A percentile compares a stretch with the other conserved stretches of the same genome.
Evolutionary conservation across 2,329 filamentous ascomycete species (phyloP).

Genomic region (Penicillium brevicompactum): DNA sequence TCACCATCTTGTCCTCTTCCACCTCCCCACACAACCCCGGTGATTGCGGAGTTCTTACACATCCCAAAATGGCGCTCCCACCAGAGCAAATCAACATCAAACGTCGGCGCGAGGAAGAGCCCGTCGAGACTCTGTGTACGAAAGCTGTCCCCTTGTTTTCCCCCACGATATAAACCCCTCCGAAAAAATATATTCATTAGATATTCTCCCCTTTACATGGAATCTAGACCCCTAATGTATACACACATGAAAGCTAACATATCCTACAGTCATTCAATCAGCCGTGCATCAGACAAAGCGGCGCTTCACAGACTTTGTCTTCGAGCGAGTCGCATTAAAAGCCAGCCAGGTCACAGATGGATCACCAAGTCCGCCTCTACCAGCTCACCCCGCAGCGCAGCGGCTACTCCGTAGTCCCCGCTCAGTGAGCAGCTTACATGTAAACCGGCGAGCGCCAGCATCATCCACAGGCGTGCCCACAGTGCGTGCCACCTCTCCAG

Average conservation of each 20-base stretch:
- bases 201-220: not conserved
- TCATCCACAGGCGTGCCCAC: constrained; percentile 35
- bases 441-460: constrained; percentile 18
- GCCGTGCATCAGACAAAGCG: constrained; percentile 48
- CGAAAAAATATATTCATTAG: constrained; percentile 10
- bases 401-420: constrained; percentile 34
- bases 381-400: constrained; percentile 24
- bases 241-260: not conserved
- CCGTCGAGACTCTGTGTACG: constrained; percentile 57
- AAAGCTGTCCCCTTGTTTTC: constrained; percentile 10
- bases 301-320: constrained; percentile 52
- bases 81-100: constrained; percentile 58
- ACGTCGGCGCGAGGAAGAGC: constrained; percentile 58
- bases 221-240: constrained; percentile 7
- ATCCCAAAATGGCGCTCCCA: constrained; percentile 44
- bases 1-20: constrained; percentile 6
- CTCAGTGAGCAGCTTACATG: constrained; percentile 37
- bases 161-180: constrained; percentile 19
- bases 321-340: constrained; percentile 42
- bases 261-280: constrained; percentile 47
- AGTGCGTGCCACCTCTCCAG: constrained; percentile 46
- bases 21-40: constrained; percentile 4
- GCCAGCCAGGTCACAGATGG: constrained; percentile 21
- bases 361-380: constrained; percentile 17
- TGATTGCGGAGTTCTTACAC: not conserved